Evolutionary conservation across 257 asterid species (phyloP).

Genomic region (Scutellaria barbata): DNA sequence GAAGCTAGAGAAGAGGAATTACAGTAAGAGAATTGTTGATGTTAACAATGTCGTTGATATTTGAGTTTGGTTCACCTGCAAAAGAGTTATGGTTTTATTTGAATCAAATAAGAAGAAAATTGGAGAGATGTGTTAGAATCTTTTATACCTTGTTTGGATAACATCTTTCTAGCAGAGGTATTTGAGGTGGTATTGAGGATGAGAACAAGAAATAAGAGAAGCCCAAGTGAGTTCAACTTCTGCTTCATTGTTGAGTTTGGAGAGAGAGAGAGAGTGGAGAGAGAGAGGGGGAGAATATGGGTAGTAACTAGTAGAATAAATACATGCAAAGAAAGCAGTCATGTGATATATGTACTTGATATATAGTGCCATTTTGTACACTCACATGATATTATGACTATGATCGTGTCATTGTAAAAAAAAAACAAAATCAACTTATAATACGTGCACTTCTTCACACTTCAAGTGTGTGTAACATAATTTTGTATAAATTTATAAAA

Average conservation of each 20-base stretch:
- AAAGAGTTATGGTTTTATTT: background rate
- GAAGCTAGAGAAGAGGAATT: background rate
- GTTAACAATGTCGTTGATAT: background rate
- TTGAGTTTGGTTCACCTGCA: slow-evolving; percentile 38
- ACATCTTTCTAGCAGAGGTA: slow-evolving; percentile 41
- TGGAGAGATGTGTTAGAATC: background rate
- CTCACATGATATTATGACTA: no score
- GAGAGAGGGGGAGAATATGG: slow-evolving; percentile 32
- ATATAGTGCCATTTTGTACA: no score
- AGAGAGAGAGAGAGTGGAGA: slow-evolving; percentile 24
- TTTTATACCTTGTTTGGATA: slow-evolving; percentile 36
- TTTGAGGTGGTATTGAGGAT: slow-evolving; percentile 35
- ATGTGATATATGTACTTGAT: slow-evolving; percentile 7
- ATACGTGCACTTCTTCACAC: no score
- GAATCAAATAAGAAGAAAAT: background rate
- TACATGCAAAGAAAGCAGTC: slow-evolving; percentile 33
- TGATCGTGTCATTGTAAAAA: no score
- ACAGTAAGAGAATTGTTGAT: slow-evolving; percentile 12
- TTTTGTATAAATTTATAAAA: no score
- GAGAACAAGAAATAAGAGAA: slow-evolving; percentile 35
- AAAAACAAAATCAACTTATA: no score
- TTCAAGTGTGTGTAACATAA: no score
- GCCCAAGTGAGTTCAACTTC: slow-evolving; percentile 10
- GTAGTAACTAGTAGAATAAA: slow-evolving; percentile 33
- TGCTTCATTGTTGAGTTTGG: slow-evolving; percentile 33